These are phyloP conservation scores for Vitis hybrid DNA, from an alignment of 177 flowering plant species.

Conservation along the genomic window DNA sequence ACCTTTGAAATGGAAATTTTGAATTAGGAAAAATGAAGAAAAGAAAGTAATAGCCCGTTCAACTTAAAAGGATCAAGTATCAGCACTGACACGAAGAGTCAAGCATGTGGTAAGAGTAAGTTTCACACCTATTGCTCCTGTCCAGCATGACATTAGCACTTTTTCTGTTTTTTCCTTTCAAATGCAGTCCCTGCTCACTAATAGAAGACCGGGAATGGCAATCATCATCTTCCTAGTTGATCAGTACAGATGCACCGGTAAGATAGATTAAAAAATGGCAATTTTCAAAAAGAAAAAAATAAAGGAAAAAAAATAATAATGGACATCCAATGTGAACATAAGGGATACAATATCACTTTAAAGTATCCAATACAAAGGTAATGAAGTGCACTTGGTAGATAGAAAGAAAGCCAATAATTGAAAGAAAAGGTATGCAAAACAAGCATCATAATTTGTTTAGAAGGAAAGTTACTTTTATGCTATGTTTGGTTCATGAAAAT, in stretches of 20 bases:
- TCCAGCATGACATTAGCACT: constrained; percentile 17
- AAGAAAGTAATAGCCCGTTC: too few species aligned
- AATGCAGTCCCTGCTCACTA: constrained; percentile 28
- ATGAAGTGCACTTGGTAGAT: too few species aligned
- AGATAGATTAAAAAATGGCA: neutral
- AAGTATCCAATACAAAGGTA: too few species aligned
- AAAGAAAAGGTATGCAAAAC: too few species aligned
- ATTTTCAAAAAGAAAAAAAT: neutral
- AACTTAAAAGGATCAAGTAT: too few species aligned
- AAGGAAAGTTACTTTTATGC: too few species aligned
- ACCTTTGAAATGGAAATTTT: constrained; percentile 22
- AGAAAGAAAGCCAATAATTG: too few species aligned
- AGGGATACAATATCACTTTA: too few species aligned
- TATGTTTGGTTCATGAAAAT: too few species aligned
- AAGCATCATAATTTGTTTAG: too few species aligned
- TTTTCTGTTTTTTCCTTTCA: constrained; percentile 34
- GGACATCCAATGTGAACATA: too few species aligned
- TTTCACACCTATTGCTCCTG: constrained; percentile 29
- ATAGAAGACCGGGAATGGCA: constrained; percentile 26
- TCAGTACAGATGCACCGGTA: constrained; percentile 10
- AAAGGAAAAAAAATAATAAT: neutral
- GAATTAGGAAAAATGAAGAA: neutral
- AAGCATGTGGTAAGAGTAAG: neutral
- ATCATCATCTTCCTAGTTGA: constrained; percentile 59
- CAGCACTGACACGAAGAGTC: too few species aligned